These are phyloP conservation scores for Chaetomiaceae sp. DNA, from an alignment of 2,329 filamentous ascomycete species.

Conservation along the genomic window DNA sequence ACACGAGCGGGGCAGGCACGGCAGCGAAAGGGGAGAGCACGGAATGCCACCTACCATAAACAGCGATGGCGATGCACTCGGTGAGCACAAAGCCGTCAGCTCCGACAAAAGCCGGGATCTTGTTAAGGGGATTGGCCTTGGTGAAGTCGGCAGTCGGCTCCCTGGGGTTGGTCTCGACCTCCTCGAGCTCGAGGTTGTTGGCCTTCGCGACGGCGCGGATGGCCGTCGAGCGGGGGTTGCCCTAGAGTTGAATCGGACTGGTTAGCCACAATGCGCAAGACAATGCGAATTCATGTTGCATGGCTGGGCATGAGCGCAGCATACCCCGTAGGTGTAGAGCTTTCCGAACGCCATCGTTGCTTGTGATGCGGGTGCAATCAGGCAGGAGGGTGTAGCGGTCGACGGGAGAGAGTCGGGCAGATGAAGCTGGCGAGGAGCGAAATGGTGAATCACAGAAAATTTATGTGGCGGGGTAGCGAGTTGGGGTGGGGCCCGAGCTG, in stretches of 20 bases:
- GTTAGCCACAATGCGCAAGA: too few species aligned
- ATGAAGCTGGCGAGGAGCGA: slow-evolving; percentile 15
- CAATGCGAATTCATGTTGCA: too few species aligned
- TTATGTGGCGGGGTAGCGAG: slow-evolving; percentile 23
- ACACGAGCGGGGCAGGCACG: slow-evolving; percentile 13
- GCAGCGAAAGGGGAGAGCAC: slow-evolving; percentile 29
- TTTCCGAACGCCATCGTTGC: slow-evolving; percentile 93
- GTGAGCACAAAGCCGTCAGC: slow-evolving; percentile 83
- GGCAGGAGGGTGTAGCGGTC: slow-evolving; percentile 20
- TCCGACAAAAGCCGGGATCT: slow-evolving; percentile 89
- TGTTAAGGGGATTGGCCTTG: slow-evolving; percentile 80
- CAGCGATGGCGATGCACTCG: slow-evolving; percentile 89
- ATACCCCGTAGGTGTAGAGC: slow-evolving; percentile 82
- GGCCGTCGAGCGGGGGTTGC: slow-evolving; percentile 82
- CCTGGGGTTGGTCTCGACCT: slow-evolving; percentile 63
- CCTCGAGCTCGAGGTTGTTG: slow-evolving; percentile 88
- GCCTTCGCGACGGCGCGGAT: slow-evolving; percentile 94
- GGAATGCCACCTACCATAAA: slow-evolving; percentile 76
- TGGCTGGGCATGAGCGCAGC: too few species aligned
- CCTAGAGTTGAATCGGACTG: too few species aligned
- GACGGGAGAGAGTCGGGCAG: slow-evolving; percentile 22
- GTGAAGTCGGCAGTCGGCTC: slow-evolving; percentile 70
- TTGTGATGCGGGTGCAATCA: slow-evolving; percentile 25
- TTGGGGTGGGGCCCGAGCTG: slow-evolving; percentile 15
- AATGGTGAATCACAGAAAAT: slow-evolving; percentile 19